A percentile compares a stretch with the other conserved stretches of the same genome.
These are phyloP conservation scores for Coemansia sp. DNA, from an alignment of 192 early-diverging fungal genomes.

Conservation along the genomic window DNA sequence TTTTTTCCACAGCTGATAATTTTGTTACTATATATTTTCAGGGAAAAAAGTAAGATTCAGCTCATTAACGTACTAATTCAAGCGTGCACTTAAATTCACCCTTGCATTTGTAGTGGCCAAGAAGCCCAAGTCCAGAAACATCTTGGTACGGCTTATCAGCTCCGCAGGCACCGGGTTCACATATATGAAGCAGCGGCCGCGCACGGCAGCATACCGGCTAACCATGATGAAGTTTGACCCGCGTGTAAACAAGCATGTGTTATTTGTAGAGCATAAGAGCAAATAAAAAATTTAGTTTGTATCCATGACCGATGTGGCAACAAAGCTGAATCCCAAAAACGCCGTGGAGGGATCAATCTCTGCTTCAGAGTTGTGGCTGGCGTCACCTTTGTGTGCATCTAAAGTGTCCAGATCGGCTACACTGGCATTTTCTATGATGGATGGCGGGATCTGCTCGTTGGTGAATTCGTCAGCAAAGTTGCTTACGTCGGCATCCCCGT, in stretches of 20 bases:
- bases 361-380: slow-evolving; percentile 2
- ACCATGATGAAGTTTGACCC: slow-evolving; percentile 95
- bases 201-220: slow-evolving; percentile 73
- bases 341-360: slow-evolving; percentile 48
- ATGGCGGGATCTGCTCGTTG: slow-evolving; percentile 39
- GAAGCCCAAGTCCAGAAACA: slow-evolving; percentile 79
- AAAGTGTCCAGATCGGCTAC: neutral
- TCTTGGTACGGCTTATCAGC: slow-evolving; percentile 82
- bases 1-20: too few relatives aligned
- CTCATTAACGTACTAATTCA: neutral
- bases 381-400: neutral
- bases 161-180: slow-evolving; percentile 92
- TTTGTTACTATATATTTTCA: too few relatives aligned
- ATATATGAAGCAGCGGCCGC: slow-evolving; percentile 76
- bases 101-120: slow-evolving; percentile 63
- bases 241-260: slow-evolving; percentile 78
- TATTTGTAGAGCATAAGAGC: slow-evolving; percentile 87
- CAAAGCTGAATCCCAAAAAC: slow-evolving; percentile 51
- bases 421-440: slow-evolving; percentile 16
- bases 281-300: slow-evolving; percentile 40
- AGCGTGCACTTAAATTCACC: neutral
- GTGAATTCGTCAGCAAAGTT: slow-evolving; percentile 84
- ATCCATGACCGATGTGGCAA: slow-evolving; percentile 49
- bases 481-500: slow-evolving; percentile 64
- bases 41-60: too few relatives aligned